Base-by-base conservation (phyloP, 768 basidiomycete genomes). In the Termitomyces sp. region DNA sequence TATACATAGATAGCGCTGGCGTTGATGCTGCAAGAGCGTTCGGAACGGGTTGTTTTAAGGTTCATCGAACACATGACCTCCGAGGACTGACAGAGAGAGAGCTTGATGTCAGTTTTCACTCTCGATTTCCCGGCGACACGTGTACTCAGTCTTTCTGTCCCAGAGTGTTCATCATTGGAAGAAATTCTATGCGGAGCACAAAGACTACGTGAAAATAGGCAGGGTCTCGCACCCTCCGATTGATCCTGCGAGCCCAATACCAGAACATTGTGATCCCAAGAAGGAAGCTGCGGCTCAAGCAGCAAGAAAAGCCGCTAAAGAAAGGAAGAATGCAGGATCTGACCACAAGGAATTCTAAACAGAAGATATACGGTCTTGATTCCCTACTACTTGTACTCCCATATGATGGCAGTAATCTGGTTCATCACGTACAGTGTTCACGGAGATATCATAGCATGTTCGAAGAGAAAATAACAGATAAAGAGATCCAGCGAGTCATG, bases 1-100 rank as follows among this genome's bases (percentile, higher is more conserved):
- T 58, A 58, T 44, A 44, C 47, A 54, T 55, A 54, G 58, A 37
- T 63, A 78, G 90, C 71, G 85, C 91, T 59, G 94, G 95, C 12
- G 70, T 79, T 51, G 94, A 98, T 69, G 93, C 91, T n/a, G 89
- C 91, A 26, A 77, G 95, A 61, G 88, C 94, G 0, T 98, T 93
- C 69, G 91, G 82, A 44, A 98, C 95, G 2, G 94, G 94, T 10
- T 98, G 95, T 68, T 97, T 98, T 76, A 79, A 84, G 62, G 83
- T 83, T 4, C 95, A 98, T 71, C 82, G 84, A 44, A 98, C 94
- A 38, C 88, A 97, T 72, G 95, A 98, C 72, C 74, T 88, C 58
- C 85, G 95, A 58, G 96, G 88, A 15, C 70, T 98, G 61, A 77
- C 76, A 35, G 83, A 87, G 50, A 69, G 73, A 56, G 91, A 98